These are phyloP conservation scores for Ceratocystis lukuohia DNA, from an alignment of 2,329 filamentous ascomycete species.

Conservation along the genomic window DNA sequence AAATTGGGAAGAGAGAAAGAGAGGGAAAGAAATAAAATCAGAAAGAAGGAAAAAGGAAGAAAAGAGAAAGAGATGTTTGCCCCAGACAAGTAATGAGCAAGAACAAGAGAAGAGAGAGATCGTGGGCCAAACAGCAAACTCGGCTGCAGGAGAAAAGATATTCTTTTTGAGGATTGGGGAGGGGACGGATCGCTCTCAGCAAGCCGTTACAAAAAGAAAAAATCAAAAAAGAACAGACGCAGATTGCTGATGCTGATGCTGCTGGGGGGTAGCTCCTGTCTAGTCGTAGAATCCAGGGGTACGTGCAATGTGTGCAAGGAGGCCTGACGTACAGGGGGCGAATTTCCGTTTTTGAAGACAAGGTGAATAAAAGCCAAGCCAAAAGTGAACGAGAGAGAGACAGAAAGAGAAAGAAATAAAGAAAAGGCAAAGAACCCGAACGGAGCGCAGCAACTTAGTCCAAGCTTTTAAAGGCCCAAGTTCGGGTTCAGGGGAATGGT, in stretches of 20 bases:
- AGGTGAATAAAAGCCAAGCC: neutral
- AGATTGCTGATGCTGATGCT: constrained; percentile 2
- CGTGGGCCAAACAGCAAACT: neutral
- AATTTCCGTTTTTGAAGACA: constrained; percentile 2
- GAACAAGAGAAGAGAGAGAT: neutral
- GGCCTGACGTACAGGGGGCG: constrained; percentile 8
- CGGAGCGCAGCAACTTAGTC: neutral
- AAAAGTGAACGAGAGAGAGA: neutral
- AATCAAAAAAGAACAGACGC: neutral
- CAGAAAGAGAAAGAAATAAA: neutral
- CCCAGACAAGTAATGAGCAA: neutral
- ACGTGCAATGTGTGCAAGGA: constrained; percentile 1
- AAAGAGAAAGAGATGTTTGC: neutral
- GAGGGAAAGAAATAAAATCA: neutral
- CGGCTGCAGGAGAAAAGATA: constrained; percentile 5
- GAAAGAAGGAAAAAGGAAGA: neutral
- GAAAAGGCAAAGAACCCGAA: neutral
- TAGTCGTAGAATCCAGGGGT: constrained; percentile 4
- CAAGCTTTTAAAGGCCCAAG: constrained; percentile 6
- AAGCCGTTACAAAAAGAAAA: constrained; percentile 2
- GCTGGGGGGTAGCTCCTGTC: constrained; percentile 5
- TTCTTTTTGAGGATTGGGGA: constrained; percentile 4
- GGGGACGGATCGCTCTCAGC: neutral
- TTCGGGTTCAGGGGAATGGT: neutral
- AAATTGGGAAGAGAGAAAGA: neutral